Evolutionary conservation across 257 asterid species (phyloP).

Genomic region (Salvia splendens): DNA sequence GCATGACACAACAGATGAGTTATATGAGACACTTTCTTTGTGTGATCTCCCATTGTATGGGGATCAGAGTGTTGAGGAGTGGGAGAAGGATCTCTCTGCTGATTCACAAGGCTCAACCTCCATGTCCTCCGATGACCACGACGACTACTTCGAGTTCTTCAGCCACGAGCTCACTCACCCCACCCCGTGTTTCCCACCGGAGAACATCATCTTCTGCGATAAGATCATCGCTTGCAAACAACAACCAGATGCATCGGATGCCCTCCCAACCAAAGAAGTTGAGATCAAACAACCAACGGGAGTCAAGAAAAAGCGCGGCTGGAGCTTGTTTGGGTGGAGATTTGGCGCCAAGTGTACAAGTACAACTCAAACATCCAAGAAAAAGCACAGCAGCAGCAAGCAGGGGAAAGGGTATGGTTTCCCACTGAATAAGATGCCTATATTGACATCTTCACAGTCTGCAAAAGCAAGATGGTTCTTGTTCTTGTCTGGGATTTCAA

Average conservation of each 20-base stretch:
- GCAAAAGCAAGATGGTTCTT: conserved; percentile 55
- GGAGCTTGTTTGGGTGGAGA: conserved; percentile 36
- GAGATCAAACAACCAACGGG: conserved; percentile 25
- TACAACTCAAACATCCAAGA: conserved; percentile 17
- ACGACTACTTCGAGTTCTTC: conserved; percentile 47
- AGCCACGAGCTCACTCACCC: conserved; percentile 40
- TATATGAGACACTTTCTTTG: conserved; percentile 68
- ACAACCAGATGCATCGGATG: conserved; percentile 30
- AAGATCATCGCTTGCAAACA: conserved; percentile 49
- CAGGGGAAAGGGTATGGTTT: conserved; percentile 26
- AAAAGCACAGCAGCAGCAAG: conserved; percentile 26
- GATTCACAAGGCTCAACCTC: conserved; percentile 56
- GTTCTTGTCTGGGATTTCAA: conserved; percentile 54
- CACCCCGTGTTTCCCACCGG: conserved; percentile 36
- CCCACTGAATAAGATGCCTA: conserved; percentile 40
- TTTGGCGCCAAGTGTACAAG: conserved; percentile 24
- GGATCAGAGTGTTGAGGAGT: conserved; percentile 28
- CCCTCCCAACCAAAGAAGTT: conserved; percentile 9
- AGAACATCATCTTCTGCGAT: conserved; percentile 66
- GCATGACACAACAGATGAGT: conserved; percentile 39
- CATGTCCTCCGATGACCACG: conserved; percentile 42
- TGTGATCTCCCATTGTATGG: conserved; percentile 59
- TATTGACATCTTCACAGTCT: conserved; percentile 45
- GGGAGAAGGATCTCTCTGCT: conserved; percentile 40
- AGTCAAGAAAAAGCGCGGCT: conserved; percentile 16